Percentiles rank a stretch among this genome's conserved stretches.
Evolutionary conservation across 805 yeast species (phyloP).

Genomic region (Cyberlindnera euphorbiae): DNA sequence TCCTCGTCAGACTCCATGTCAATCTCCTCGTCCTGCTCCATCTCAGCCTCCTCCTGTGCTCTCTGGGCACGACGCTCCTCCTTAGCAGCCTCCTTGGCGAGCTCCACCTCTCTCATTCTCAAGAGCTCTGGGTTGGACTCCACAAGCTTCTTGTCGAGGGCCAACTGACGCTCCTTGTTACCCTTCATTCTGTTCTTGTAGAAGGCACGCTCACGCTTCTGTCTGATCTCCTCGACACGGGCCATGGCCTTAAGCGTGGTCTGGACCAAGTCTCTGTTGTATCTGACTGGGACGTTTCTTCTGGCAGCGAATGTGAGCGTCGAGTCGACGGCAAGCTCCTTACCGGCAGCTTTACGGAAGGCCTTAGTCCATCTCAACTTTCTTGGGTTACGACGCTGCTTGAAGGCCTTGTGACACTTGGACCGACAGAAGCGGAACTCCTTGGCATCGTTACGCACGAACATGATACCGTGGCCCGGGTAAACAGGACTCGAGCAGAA

Average conservation of each 20-base stretch:
- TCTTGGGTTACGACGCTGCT: constrained; percentile 97
- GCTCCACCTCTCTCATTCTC: constrained; percentile 89
- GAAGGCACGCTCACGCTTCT: constrained; percentile 96
- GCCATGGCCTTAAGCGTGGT: constrained; percentile 94
- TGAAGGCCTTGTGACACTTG: constrained; percentile 95
- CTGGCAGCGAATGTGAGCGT: constrained; percentile 95
- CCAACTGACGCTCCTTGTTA: constrained; percentile 81
- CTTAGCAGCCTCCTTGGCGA: constrained; percentile 70
- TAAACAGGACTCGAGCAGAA: constrained; percentile 97
- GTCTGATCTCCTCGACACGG: constrained; percentile 93
- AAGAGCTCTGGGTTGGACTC: constrained; percentile 85
- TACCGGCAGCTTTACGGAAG: constrained; percentile 98
- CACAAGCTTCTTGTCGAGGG: constrained; percentile 82
- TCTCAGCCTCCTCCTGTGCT: constrained; percentile 41
- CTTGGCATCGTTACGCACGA: constrained; percentile 96
- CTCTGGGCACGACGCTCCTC: constrained; percentile 53
- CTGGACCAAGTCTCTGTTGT: constrained; percentile 92
- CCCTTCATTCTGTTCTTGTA: constrained; percentile 99
- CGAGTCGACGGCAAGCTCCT: constrained; percentile 95
- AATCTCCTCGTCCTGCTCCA: constrained; percentile 44
- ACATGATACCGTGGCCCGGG: constrained; percentile 93
- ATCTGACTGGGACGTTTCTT: constrained; percentile 96
- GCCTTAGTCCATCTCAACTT: constrained; percentile 98
- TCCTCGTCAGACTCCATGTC: constrained; percentile 55
- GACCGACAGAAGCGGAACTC: constrained; percentile 97